These are phyloP conservation scores for Quercus wislizeni DNA, from an alignment of 306 rosid species.

Conservation along the genomic window DNA sequence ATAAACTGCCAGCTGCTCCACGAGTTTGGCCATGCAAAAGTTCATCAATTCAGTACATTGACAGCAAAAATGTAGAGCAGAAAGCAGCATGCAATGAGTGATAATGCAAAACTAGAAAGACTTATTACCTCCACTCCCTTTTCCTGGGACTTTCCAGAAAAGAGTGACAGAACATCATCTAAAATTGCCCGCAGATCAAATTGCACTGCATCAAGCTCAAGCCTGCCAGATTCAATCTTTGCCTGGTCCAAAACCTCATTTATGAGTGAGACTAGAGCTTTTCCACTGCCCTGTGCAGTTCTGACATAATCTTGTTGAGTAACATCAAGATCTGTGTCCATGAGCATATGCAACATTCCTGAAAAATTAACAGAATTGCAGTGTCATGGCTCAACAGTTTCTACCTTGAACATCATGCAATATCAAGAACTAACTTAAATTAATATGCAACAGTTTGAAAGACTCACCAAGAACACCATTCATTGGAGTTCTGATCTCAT, in stretches of 20 bases:
- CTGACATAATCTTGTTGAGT: slow-evolving; percentile 88
- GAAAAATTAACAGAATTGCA: slow-evolving; percentile 37
- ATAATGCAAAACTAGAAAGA: slow-evolving; percentile 11
- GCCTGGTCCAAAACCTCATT: slow-evolving; percentile 97
- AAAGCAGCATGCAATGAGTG: background rate
- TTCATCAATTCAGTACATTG: slow-evolving; percentile 18
- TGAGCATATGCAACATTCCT: slow-evolving; percentile 98
- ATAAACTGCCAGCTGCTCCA: slow-evolving; percentile 72
- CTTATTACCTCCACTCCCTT: slow-evolving; percentile 89
- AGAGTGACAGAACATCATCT: slow-evolving; percentile 87
- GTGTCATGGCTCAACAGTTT: slow-evolving; percentile 15
- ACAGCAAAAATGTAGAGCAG: slow-evolving; percentile 14
- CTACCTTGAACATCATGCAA: slow-evolving; percentile 3
- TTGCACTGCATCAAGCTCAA: slow-evolving; percentile 85
- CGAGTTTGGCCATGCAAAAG: slow-evolving; percentile 31
- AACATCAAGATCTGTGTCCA: slow-evolving; percentile 91
- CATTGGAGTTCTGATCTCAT: slow-evolving; percentile 99
- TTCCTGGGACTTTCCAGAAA: slow-evolving; percentile 91
- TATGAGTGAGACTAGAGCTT: slow-evolving; percentile 87
- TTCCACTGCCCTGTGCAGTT: slow-evolving; percentile 95
- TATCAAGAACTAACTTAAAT: slow-evolving; percentile 4
- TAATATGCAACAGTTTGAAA: background rate
- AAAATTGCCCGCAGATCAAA: slow-evolving; percentile 74
- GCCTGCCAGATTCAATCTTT: slow-evolving; percentile 93
- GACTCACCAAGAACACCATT: slow-evolving; percentile 94